These are phyloP conservation scores for Sparassis latifolia DNA, from an alignment of 1,284 basidiomycete genomes.

Conservation along the genomic window DNA sequence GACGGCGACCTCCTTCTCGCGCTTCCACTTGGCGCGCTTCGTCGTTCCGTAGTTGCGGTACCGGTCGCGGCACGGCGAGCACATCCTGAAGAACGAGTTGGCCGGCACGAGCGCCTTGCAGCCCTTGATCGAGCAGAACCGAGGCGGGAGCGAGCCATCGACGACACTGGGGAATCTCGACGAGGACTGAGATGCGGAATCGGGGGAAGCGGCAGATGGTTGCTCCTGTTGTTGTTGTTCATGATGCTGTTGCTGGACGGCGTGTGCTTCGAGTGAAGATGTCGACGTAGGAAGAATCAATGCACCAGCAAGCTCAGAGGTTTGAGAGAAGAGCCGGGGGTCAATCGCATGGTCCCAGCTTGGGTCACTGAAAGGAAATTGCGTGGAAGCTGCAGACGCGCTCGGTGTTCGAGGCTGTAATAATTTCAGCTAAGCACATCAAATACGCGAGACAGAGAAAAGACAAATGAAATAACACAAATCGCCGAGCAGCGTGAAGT, in stretches of 20 bases:
- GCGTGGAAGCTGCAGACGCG: not conserved
- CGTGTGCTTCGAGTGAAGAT: no score
- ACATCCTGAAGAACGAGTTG: constrained; percentile 49
- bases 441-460: no score
- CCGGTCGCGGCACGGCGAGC: constrained; percentile 40
- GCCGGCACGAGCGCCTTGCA: constrained; percentile 38
- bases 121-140: constrained; percentile 48
- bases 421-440: no score
- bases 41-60: constrained; percentile 48
- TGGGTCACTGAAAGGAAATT: constrained; percentile 8
- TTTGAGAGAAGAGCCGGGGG: constrained; percentile 21
- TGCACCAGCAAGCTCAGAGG: constrained; percentile 22
- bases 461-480: no score
- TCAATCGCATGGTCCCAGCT: constrained; percentile 21
- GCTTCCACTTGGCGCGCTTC: constrained; percentile 48
- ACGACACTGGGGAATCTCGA: constrained; percentile 7
- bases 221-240: constrained; percentile 6
- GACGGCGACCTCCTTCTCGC: constrained; percentile 37
- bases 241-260: no score
- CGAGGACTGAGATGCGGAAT: constrained; percentile 10
- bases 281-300: constrained; percentile 12
- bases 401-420: no score
- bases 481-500: no score
- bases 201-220: constrained; percentile 12
- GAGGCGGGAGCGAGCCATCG: constrained; percentile 17